Evolutionary conservation across 441 rosid species (phyloP), one percentile per base, ranked within the genome.

Genomic region (Adansonia madagascariensis): DNA sequence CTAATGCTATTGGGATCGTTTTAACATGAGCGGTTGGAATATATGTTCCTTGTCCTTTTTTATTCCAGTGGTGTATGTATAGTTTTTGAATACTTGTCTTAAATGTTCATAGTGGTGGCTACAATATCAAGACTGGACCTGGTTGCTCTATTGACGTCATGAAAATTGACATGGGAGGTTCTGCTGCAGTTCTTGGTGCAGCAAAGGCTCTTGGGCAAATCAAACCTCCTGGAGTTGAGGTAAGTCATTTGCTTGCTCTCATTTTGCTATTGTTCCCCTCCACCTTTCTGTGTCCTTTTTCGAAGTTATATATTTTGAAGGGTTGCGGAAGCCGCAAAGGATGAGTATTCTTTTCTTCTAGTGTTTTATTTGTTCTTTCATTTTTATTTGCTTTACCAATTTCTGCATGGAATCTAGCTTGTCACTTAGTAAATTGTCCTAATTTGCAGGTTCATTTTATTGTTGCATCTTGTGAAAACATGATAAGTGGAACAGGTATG

Each of bases 401-500:
- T 59, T 24, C 18, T 31, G 10, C 60, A 12, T 10, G 15, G 53
- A 18, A 67, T 46, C 55, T 67, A 67, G 17, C 14, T 15, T 67
- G 12, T 59, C 57, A 49, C 55, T 22, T 27, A 5, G 39, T 12
- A 41, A 39, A 59, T 75, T 41, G 64, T 43, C 74, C 82, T 52
- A 39, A 15, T 62, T 17, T 83, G 73, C 85, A 95, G 98, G 93
- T 92, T 82, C 98, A 91, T 82, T 94, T 94, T 81, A 89, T 95
- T 43, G 90, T 91, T 84, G 97, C 98, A 71, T 94, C 99, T 78
- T 95, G 99, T 82, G 97, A 95, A 89, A 92, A 95, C 84, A 94
- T 95, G 99, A 94, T 95, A 53, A 95, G 99, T 78, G 98, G 99
- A 73, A 92, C 98, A 0, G 97, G 99, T 69, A 95, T 95, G 98